Evolutionary conservation across 805 yeast genomes (phyloP).

Genomic region (Candida ponderosae): DNA sequence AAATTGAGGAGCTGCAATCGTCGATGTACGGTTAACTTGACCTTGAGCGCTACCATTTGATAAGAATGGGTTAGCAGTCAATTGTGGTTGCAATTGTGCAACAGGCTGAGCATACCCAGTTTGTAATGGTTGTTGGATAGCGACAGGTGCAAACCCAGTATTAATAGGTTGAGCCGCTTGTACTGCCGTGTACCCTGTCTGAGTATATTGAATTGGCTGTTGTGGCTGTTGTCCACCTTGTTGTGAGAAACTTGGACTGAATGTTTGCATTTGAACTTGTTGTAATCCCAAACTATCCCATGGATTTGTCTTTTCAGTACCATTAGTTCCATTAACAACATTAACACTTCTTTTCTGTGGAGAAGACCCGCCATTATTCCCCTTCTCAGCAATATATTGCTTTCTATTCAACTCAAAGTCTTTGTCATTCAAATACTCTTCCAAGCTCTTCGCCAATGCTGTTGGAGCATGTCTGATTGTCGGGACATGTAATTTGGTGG

Average conservation of each 20-base stretch:
- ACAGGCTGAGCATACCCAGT: slow-evolving; percentile 5
- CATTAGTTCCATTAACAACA: slow-evolving; percentile 1
- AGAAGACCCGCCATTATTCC: slow-evolving; percentile 22
- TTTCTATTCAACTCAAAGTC: slow-evolving; percentile 73
- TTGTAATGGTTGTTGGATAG: slow-evolving; percentile 14
- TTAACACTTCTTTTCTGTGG: background rate
- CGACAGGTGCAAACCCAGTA: slow-evolving; percentile 4
- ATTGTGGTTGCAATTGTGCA: slow-evolving; percentile 18
- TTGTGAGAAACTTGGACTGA: slow-evolving; percentile 9
- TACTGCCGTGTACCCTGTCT: no score
- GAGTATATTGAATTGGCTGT: slow-evolving; percentile 10
- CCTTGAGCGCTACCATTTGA: slow-evolving; percentile 12
- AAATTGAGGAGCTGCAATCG: slow-evolving; percentile 11
- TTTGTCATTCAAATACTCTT: slow-evolving; percentile 83
- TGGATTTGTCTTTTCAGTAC: slow-evolving; percentile 7
- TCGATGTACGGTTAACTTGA: slow-evolving; percentile 5
- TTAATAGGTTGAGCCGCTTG: slow-evolving; percentile 11
- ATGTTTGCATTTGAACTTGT: slow-evolving; percentile 6
- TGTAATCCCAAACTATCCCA: slow-evolving; percentile 12
- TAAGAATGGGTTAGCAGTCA: slow-evolving; percentile 14
- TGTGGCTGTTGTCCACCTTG: slow-evolving; percentile 19
- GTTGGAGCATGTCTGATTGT: slow-evolving; percentile 97
- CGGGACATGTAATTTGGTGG: slow-evolving; percentile 88
- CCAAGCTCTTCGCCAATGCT: slow-evolving; percentile 76
- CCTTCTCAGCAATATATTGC: slow-evolving; percentile 68